phyloP scores from a whole-genome alignment of 768 basidiomycete species.

The Mycena floridula region DNA sequence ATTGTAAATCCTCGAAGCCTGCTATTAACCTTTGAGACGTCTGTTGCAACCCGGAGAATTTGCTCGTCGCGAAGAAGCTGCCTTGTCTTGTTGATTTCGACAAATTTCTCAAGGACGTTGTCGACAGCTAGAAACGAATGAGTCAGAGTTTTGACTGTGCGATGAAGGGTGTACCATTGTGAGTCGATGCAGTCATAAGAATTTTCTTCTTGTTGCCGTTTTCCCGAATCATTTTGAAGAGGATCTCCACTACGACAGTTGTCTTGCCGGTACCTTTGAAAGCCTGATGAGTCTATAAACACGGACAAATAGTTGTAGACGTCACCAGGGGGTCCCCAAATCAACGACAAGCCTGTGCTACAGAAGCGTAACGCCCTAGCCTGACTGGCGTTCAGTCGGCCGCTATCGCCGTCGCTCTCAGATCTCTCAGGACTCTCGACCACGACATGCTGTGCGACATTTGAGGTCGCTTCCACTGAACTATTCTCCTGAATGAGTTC shows the following conservation, averaged over 20 bases:
- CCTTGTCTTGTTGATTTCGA: constrained; percentile 35
- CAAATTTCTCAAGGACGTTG: constrained; percentile 62
- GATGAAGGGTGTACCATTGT: constrained; percentile 40
- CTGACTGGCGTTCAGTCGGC: constrained; percentile 50
- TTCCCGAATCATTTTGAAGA: constrained; percentile 32
- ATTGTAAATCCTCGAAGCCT: constrained; percentile 53
- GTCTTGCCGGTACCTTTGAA: constrained; percentile 70
- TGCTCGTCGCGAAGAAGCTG: constrained; percentile 45
- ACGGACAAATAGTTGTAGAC: neutral
- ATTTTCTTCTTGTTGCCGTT: constrained; percentile 35
- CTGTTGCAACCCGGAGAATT: constrained; percentile 65
- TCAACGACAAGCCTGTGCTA: constrained; percentile 40
- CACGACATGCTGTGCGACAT: neutral
- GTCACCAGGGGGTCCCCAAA: constrained; percentile 67
- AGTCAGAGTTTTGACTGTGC: neutral
- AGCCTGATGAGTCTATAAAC: neutral
- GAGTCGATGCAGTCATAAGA: constrained; percentile 67
- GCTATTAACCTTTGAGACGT: constrained; percentile 55
- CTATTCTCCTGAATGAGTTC: no score
- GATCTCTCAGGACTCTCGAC: constrained; percentile 2
- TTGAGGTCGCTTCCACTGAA: no score
- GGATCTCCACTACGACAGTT: constrained; percentile 60
- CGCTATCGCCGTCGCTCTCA: constrained; percentile 1
- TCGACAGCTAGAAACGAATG: constrained; percentile 46
- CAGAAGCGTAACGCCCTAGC: constrained; percentile 40